phyloP scores from a whole-genome alignment of 352 stramenopile genomes.

The Phytophthora parvispora region DNA sequence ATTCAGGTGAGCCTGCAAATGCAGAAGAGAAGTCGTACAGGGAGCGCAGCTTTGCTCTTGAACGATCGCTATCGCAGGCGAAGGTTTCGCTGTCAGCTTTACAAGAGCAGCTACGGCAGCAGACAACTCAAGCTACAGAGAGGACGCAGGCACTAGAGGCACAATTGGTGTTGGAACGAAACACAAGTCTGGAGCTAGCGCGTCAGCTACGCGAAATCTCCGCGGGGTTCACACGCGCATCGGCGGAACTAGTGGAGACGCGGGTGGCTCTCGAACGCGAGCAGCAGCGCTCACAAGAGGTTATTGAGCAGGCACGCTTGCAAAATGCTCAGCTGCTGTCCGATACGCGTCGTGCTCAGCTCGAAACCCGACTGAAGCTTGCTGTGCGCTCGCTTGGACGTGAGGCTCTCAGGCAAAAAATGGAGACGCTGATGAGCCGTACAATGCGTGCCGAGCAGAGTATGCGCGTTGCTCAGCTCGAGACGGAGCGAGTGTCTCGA shows the following conservation, averaged over 20 bases:
- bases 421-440: slow-evolving; percentile 62
- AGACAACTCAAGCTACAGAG: slow-evolving; percentile 37
- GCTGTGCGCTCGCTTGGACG: slow-evolving; percentile 70
- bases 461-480: slow-evolving; percentile 61
- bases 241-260: slow-evolving; percentile 60
- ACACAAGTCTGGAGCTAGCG: slow-evolving; percentile 54
- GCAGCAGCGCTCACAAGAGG: slow-evolving; percentile 33
- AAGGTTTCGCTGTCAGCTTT: slow-evolving; percentile 50
- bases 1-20: slow-evolving; percentile 19
- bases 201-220: slow-evolving; percentile 64
- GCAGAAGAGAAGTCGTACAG: slow-evolving; percentile 54
- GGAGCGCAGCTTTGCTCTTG: slow-evolving; percentile 65
- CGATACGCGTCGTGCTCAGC: slow-evolving; percentile 60
- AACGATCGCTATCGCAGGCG: slow-evolving; percentile 52
- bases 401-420: slow-evolving; percentile 72
- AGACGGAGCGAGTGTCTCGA: slow-evolving; percentile 38
- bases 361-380: slow-evolving; percentile 64
- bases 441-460: slow-evolving; percentile 62
- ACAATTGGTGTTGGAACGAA: slow-evolving; percentile 62
- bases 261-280: slow-evolving; percentile 62
- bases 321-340: slow-evolving; percentile 60
- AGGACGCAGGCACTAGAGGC: slow-evolving; percentile 56
- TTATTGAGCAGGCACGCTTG: slow-evolving; percentile 53
- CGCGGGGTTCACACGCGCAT: slow-evolving; percentile 46
- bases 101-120: slow-evolving; percentile 38